Evolutionary conservation across 345 rosid genomes (phyloP), one percentile per base, ranked within the genome.

Genomic region (Odontarrhena argentea): DNA sequence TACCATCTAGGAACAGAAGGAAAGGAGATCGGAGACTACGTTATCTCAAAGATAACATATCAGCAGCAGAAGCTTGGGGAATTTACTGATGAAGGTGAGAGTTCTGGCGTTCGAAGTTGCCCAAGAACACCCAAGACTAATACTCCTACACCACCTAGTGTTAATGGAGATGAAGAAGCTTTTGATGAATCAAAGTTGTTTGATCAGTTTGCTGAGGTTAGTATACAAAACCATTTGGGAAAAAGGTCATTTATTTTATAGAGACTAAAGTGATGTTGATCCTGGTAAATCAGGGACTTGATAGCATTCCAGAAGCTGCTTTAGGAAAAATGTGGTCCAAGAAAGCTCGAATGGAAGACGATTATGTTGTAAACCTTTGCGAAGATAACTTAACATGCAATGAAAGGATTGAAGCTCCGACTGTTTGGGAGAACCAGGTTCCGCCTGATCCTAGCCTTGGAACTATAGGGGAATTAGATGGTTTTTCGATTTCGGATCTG

Each of bases 1-100:
- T 94, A 84, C 79, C 97, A 91, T 85, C 78, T 94, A 10, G 99
- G 97, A 36, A 69, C 52, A 14, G 84, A 83, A 8, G 95, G 86
- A 26, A 82, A 84, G 18, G 99, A 94, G 75, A 79, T 70, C 2
- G 96, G 91, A 8, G 91, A 86, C 12, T 88, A 81, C 68, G 96
- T 91, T 50, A 84, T 91, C 22, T 94, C 97, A 0, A 94, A 84
- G 64, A 74, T 94, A 65, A 81, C 66, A 65, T 87, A 82, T 72
- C 92, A 88, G 61, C 86, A 73, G 50, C 79, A 70, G 45, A 91
- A 88, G 69, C 78, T 70, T 35, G 70, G 55, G 8, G 97, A 76
- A 6, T 69, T 57, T 55, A 67, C 34, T 57, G 82, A 85, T 49
- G 84, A 80, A 66, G 61, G 67, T 24, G 87, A 83, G 72, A 68